Evolutionary conservation across 1,284 basidiomycete genomes (phyloP), one percentile per base, ranked within the genome.

Genomic region (Pseudozyma tsukubaensis): DNA sequence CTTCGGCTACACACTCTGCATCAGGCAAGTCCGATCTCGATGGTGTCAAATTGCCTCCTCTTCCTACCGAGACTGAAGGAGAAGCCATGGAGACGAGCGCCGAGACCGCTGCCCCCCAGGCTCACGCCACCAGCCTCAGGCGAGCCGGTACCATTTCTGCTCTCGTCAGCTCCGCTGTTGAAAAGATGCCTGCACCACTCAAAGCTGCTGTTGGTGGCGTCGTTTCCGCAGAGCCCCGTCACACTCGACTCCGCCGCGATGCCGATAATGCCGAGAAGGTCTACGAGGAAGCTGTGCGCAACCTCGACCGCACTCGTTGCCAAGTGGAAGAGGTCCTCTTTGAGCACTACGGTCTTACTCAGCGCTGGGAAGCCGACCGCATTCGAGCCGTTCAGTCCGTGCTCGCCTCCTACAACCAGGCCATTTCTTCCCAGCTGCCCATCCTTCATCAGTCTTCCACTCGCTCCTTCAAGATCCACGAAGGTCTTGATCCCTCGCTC

Each of bases 341-440:
- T 34, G 79, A 80, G 55, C 79, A 83, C 48, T 82, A 78, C 55
- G 67, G 47, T 18, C 63, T 76, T 21, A 64, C 70, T 29, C 77
- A 82, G 54, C 68, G 72, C 11, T 83, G 79, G 78, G 82, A 84
- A 59, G 45, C 39, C 4, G 82, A 83, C 42, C 76, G 82, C 21
- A 70, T 79, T 13, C 52, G 60, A 7, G 82, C 82, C 1, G 72
- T 84, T n/a, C 77, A 79, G 35, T 65, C 74, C 16, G 76, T 81
- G 21, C 62, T 81, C 14, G 49, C 56, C 5, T 66, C 70, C 7
- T 78, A 71, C 67, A 71, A 77, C 42, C 60, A 68, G 18, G 73
- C 75, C 3, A 16, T 78, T 39, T 37, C 50, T 10, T 42, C 59
- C 0, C 51, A 67, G 32, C 34, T 69, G 4, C 74, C 76, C 12